Evolutionary conservation across 169 alveolate genomes (phyloP).

Genomic region (Cryptosporidium meleagridis): DNA sequence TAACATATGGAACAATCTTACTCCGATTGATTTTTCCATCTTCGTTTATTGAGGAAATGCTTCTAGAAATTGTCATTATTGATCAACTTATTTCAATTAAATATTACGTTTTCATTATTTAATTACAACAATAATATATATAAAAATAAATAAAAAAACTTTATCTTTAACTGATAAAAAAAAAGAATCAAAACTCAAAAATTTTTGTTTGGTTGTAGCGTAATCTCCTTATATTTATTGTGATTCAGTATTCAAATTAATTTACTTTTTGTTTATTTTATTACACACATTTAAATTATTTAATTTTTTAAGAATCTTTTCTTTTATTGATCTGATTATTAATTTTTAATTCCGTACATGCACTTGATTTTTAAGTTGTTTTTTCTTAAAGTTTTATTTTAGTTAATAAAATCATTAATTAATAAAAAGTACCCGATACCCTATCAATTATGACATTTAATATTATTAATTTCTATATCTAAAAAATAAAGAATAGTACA

Average conservation of each 20-base stretch:
- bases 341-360: neutral
- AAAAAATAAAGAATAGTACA: slow-evolving; percentile 6
- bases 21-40: slow-evolving; percentile 15
- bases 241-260: neutral
- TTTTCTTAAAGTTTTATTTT: neutral
- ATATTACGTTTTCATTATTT: neutral
- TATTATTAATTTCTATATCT: slow-evolving; percentile 2
- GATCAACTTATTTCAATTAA: neutral
- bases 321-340: neutral
- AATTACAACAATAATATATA: neutral
- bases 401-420: neutral
- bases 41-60: neutral
- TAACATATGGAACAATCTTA: slow-evolving; percentile 21
- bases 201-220: neutral
- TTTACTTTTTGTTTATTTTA: neutral
- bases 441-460: neutral
- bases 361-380: neutral
- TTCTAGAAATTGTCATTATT: neutral
- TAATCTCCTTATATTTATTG: neutral
- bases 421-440: neutral
- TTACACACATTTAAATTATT: neutral
- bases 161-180: too few relatives aligned
- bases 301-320: too few relatives aligned
- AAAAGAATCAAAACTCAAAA: neutral
- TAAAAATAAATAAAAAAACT: neutral